Base-by-base conservation (phyloP, 2,329 filamentous ascomycete species). In the Ophiostoma quercus region DNA sequence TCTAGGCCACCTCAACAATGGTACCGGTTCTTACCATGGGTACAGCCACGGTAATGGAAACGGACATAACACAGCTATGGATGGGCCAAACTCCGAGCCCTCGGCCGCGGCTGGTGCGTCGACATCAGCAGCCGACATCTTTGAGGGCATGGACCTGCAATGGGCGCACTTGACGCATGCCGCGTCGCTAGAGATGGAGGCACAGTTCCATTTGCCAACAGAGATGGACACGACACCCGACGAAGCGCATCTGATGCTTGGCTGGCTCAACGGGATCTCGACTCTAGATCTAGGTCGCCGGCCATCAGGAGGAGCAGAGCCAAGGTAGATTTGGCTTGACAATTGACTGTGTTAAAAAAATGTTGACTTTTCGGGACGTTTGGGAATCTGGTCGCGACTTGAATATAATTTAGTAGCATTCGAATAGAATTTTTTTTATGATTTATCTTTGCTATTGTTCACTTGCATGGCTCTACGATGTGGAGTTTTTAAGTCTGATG, bases 101-200 rank as follows among this genome's bases (percentile, higher is more conserved):
- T 32, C 25, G 5, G 54, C 43, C 6, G 60, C 25, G 2, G 57
- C 14, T 14, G 60, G 60, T 37, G 25, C 32, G 6, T 37, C 60
- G 11, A 63, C 39, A 9, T 29, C 22, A 41, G 19, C 63, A 2
- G 65, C 51, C 12, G 67, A 63, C 39, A 57, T 71, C 12, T 67
- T 71, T 51, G 67, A 69, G 8, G 70, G 70, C n/a, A 69, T 71
- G 70, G 70, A 71, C 57, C 37, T 71, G 67, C 37, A 69, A 39
- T 69, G 65, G 70, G 67, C 65, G 6, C 51, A 71, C 39, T 39
- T 37, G 25, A 66, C 47, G 12, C 69, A 68, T 19, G 63, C 62
- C 1, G 67, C 47, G 7, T 37, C 63, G 7, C 47, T 71, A 0
- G 69, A 60, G 12, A 67, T 71, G 63, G 63, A 68, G 14, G 60